phyloP scores from a whole-genome alignment of 2,329 filamentous ascomycete genomes.

The Dactylellina sp. region DNA sequence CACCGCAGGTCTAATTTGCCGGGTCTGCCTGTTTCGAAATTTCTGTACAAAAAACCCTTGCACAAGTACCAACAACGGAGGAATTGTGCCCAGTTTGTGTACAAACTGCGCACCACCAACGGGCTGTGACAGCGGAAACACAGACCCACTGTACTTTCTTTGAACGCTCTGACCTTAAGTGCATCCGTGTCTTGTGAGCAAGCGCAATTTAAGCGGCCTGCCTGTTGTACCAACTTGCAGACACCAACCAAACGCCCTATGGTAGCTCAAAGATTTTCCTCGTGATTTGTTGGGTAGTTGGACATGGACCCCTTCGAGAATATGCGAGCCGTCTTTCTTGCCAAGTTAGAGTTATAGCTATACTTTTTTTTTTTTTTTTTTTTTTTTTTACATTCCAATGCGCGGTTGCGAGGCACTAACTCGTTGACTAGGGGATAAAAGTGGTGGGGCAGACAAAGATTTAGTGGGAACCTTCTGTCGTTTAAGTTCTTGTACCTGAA shows the following conservation, averaged over 20 bases:
- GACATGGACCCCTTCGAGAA: constrained; percentile 41
- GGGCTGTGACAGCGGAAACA: constrained; percentile 46
- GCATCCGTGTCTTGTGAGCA: constrained; percentile 10
- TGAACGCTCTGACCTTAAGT: constrained; percentile 21
- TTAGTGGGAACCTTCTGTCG: not conserved
- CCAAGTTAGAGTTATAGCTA: not conserved
- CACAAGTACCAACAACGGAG: no score
- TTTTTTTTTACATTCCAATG: no score
- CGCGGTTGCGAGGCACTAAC: no score
- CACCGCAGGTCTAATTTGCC: not conserved
- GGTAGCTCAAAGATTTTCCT: constrained; percentile 19
- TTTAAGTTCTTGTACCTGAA: not conserved
- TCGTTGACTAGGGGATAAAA: no score
- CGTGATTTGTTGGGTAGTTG: constrained; percentile 45
- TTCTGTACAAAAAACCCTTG: no score
- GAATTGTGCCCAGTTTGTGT: no score
- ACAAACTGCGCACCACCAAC: not conserved
- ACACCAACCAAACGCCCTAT: constrained; percentile 19
- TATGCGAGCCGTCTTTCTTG: constrained; percentile 50
- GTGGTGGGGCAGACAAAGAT: not conserved
- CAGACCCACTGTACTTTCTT: constrained; percentile 30
- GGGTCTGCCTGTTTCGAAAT: not conserved
- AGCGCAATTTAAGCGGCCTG: constrained; percentile 39
- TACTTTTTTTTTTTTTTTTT: not conserved
- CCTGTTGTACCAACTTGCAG: constrained; percentile 33